A percentile compares a stretch with the other conserved stretches of the same genome.
These are phyloP conservation scores for Diaporthe batatas DNA, from an alignment of 2,329 filamentous ascomycete species.

Conservation along the genomic window DNA sequence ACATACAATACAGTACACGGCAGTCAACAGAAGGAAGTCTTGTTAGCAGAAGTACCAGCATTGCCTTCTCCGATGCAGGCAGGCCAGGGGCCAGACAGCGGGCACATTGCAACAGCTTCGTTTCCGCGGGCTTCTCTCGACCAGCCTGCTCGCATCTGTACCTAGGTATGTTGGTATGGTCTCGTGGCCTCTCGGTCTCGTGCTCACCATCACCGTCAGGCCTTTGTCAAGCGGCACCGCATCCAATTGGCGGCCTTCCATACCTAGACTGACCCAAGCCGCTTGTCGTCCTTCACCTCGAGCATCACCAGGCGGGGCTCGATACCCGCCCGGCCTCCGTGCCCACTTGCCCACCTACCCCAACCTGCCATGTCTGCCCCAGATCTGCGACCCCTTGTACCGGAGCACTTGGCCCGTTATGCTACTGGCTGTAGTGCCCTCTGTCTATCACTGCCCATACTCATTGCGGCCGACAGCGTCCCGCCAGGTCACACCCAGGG, in stretches of 20 bases:
- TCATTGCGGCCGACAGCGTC: slow-evolving; percentile 29
- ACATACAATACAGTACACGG: neutral
- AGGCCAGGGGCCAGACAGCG: no score
- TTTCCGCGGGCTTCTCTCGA: slow-evolving; percentile 1
- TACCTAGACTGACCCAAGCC: slow-evolving; percentile 1
- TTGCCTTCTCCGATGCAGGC: neutral
- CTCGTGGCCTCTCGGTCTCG: slow-evolving; percentile 16
- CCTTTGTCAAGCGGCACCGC: slow-evolving; percentile 5
- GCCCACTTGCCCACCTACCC: slow-evolving; percentile 2
- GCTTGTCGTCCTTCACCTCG: slow-evolving; percentile 13
- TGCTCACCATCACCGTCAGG: slow-evolving; percentile 16
- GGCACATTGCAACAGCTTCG: neutral
- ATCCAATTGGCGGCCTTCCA: neutral
- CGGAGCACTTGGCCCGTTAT: slow-evolving; percentile 24
- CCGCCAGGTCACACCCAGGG: slow-evolving; percentile 1
- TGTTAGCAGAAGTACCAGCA: neutral
- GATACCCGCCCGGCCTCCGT: neutral
- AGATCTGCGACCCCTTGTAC: neutral
- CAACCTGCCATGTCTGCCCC: slow-evolving; percentile 9
- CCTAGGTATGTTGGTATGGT: no score
- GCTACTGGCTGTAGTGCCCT: neutral
- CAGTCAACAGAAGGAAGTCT: neutral
- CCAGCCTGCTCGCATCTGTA: slow-evolving; percentile 5
- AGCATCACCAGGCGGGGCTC: slow-evolving; percentile 24
- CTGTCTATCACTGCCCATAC: neutral